Percentiles rank a stretch among this genome's conserved stretches.
phyloP scores from a whole-genome alignment of 495 filamentous ascomycete species.

The Hypomontagnella submonticulosa region DNA sequence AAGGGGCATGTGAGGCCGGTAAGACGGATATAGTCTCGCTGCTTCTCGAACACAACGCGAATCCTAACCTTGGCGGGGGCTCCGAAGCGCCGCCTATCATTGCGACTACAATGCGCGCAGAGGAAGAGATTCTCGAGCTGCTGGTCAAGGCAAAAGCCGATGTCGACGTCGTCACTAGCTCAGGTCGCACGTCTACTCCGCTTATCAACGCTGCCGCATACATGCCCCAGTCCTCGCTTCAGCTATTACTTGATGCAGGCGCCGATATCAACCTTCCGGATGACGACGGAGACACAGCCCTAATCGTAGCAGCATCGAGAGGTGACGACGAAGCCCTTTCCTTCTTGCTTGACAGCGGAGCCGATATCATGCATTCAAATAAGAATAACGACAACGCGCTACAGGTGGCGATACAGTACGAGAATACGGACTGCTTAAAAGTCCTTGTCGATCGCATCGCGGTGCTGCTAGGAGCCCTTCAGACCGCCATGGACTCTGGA shows the following conservation, averaged over 20 bases:
- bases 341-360: constrained; percentile 43
- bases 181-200: constrained; percentile 35
- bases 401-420: constrained; percentile 28
- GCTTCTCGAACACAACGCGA: constrained; percentile 46
- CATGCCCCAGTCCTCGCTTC: constrained; percentile 42
- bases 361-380: constrained; percentile 49
- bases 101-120: constrained; percentile 40
- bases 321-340: constrained; percentile 44
- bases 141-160: constrained; percentile 44
- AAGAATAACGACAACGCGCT: constrained; percentile 34
- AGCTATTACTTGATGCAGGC: constrained; percentile 45
- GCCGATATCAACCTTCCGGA: constrained; percentile 50
- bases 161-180: constrained; percentile 40
- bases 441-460: constrained; percentile 42
- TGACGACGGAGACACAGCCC: constrained; percentile 47
- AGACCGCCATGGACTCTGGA: constrained; percentile 42
- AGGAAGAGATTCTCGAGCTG: constrained; percentile 45
- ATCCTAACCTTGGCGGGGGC: constrained; percentile 47
- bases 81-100: constrained; percentile 45
- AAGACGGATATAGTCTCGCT: constrained; percentile 46
- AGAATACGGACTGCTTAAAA: constrained; percentile 30
- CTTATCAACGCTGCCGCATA: constrained; percentile 42
- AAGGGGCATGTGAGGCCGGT: constrained; percentile 46
- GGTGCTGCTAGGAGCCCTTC: constrained; percentile 36
- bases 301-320: constrained; percentile 43